Base-by-base conservation (phyloP, 2,329 filamentous ascomycete genomes). In the Teratosphaeria gauchensis region DNA sequence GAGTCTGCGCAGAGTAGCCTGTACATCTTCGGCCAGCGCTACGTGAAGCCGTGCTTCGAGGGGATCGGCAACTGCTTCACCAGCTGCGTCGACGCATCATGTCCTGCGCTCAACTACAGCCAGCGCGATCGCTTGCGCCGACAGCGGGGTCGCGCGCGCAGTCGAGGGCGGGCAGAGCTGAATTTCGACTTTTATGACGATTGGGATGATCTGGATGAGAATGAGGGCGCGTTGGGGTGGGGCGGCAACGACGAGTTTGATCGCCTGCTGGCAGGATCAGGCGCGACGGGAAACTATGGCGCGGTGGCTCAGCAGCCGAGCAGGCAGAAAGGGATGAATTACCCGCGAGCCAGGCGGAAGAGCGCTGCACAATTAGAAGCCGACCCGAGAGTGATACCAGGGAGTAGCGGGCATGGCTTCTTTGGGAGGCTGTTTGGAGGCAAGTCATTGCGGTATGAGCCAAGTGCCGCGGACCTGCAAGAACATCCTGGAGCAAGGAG, bases 181-280 rank as follows among this genome's bases (percentile, higher is more conserved):
- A 92, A 84, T 68, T 97, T 97, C 71, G 92, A 96, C 73, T 97
- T 97, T 72, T 97, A 97, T 76, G 92, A 96, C 74, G 92, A 96
- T 74, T 97, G 92, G 92, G 90, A 96, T 61, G 80, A 82, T 53
- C 81, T 84, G 57, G 82, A 84, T 32, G 81, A 82, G 55, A 78
- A 77, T 35, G 81, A 84, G 46, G 82, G 85, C 0, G 19, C 14
- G 14, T 76, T 92, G 56, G 86, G 84, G 53, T 95, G 90, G 89
- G 86, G 87, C 46, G 75, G 66, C 1, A 85, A 82, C 65, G 91
- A 95, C 68, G 91, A 95, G 70, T 85, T 95, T 77, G 92, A 96
- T 71, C 81, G 90, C 56, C 75, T 96, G 62, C 76, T 96, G 55
- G 89, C 87, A 11, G 87, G 88, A 5, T 86, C 84, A 16, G 85